Evolutionary conservation across 2,329 filamentous ascomycete species (phyloP).

Genomic region (Fusarium albidum): DNA sequence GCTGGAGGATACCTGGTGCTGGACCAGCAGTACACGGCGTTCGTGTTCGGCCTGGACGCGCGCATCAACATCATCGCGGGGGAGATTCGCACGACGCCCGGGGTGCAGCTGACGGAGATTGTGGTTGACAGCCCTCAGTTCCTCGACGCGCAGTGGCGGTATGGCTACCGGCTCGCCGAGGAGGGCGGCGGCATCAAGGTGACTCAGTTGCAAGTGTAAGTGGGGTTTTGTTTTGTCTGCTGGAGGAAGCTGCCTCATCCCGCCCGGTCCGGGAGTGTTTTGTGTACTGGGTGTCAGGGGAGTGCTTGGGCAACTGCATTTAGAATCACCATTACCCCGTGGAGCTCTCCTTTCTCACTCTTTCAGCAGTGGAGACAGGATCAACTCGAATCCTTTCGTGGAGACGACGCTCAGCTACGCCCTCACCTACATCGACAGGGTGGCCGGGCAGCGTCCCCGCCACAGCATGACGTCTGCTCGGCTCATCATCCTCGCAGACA

Average conservation of each 20-base stretch:
- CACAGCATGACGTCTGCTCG: slow-evolving; percentile 71
- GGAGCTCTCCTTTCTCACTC: slow-evolving; percentile 25
- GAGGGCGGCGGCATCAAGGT: slow-evolving; percentile 81
- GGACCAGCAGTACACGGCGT: slow-evolving; percentile 82
- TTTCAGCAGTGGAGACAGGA: slow-evolving; percentile 52
- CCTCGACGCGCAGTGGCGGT: slow-evolving; percentile 84
- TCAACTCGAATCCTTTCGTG: slow-evolving; percentile 80
- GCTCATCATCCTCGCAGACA: slow-evolving; percentile 91
- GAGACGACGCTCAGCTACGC: slow-evolving; percentile 90
- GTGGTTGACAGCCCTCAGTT: slow-evolving; percentile 94
- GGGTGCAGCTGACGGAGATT: slow-evolving; percentile 74
- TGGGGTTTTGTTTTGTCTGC: slow-evolving; percentile 36
- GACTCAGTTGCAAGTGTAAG: slow-evolving; percentile 81
- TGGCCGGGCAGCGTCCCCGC: slow-evolving; percentile 47
- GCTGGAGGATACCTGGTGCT: slow-evolving; percentile 96
- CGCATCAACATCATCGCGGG: slow-evolving; percentile 71
- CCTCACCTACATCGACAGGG: slow-evolving; percentile 76
- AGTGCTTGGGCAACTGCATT: too few relatives aligned
- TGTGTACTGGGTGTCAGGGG: too few relatives aligned
- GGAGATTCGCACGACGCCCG: slow-evolving; percentile 65
- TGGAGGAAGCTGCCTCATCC: too few relatives aligned
- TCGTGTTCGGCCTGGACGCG: slow-evolving; percentile 73
- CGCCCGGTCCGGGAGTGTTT: neutral
- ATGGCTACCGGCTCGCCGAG: slow-evolving; percentile 76
- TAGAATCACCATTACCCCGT: slow-evolving; percentile 1